Conservation (phyloP, 345 rosid species). For the Salix purpurea region DNA sequence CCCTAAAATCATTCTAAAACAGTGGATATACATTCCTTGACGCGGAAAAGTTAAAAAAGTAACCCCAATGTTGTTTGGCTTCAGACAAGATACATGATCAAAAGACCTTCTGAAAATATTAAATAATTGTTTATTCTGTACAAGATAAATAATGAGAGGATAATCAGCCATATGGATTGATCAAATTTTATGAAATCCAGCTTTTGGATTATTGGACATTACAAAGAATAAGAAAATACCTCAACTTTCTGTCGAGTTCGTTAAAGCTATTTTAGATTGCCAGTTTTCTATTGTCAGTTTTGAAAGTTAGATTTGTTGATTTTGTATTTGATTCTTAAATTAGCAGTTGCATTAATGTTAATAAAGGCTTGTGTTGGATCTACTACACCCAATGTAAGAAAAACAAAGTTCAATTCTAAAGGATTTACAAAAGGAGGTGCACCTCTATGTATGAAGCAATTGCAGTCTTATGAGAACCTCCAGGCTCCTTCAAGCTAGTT, state of each 20-base stretch:
- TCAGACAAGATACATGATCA: neutral
- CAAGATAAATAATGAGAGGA: neutral
- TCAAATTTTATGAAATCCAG: neutral
- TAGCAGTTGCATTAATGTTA: neutral
- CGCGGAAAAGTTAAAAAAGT: neutral
- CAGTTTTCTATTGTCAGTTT: neutral
- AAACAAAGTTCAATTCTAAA: neutral
- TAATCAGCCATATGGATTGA: neutral
- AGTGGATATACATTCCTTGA: neutral
- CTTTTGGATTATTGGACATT: neutral
- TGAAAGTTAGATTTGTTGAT: neutral
- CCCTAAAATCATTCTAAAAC: neutral
- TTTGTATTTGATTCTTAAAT: neutral
- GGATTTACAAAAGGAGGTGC: slow-evolving; percentile 3
- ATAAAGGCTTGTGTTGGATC: neutral
- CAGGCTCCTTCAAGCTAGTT: slow-evolving; percentile 76
- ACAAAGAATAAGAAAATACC: neutral
- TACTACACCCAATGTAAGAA: neutral
- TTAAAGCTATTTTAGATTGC: neutral
- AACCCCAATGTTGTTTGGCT: neutral
- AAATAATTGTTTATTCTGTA: neutral
- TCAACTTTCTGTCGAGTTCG: neutral
- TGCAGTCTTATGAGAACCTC: slow-evolving; percentile 82
- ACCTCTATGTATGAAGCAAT: slow-evolving; percentile 94
- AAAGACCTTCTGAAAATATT: neutral